phyloP scores from a whole-genome alignment of 306 rosid genomes.

The Sindora glabra region DNA sequence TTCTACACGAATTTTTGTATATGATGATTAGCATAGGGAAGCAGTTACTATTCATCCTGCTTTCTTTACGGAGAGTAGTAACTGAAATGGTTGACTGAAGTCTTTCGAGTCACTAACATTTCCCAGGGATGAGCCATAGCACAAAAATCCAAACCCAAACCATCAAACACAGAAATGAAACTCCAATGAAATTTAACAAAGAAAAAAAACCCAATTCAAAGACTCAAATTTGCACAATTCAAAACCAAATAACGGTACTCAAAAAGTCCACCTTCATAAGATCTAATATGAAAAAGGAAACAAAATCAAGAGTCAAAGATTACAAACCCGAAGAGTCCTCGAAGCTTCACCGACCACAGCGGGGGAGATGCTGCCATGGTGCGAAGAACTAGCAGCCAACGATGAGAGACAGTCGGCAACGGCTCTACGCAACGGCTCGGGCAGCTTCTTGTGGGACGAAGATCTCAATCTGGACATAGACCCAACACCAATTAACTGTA shows the following conservation, averaged over 20 bases:
- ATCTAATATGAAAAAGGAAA: slow-evolving; percentile 12
- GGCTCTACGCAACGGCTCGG: slow-evolving; percentile 84
- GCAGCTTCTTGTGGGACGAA: slow-evolving; percentile 66
- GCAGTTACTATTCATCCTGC: slow-evolving; percentile 1
- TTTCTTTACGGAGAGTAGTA: not conserved
- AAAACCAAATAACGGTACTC: not conserved
- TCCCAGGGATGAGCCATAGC: too few relatives aligned
- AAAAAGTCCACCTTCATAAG: slow-evolving; percentile 13
- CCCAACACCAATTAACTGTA: slow-evolving; percentile 39
- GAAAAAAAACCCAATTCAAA: not conserved
- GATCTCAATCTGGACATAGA: slow-evolving; percentile 78
- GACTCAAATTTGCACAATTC: not conserved
- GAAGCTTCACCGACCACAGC: slow-evolving; percentile 62
- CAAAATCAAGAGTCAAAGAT: not conserved
- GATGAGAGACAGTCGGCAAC: slow-evolving; percentile 91
- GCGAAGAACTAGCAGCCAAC: slow-evolving; percentile 38
- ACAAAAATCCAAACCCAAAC: slow-evolving; percentile 8
- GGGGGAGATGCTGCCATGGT: slow-evolving; percentile 42
- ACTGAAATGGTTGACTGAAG: not conserved
- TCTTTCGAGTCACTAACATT: too few relatives aligned
- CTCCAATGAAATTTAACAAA: not conserved
- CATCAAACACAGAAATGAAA: not conserved
- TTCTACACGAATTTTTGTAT: not conserved
- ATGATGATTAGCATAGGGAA: not conserved
- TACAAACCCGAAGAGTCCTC: slow-evolving; percentile 85